Evolutionary conservation across 768 basidiomycete species (phyloP).

Genomic region (Calocybe gangraenosa): DNA sequence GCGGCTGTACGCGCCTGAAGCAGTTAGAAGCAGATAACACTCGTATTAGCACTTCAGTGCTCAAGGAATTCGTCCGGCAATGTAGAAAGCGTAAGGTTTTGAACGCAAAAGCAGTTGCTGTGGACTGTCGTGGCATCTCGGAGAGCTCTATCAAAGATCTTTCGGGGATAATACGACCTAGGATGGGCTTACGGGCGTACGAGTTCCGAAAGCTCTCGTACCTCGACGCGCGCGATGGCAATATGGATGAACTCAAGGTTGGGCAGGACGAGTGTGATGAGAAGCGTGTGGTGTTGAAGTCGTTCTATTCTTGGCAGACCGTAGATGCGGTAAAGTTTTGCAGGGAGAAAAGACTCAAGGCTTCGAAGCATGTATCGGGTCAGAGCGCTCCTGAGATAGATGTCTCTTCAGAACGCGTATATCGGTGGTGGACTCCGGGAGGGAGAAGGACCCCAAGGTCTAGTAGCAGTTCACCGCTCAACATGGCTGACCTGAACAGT

Average conservation of each 20-base stretch:
- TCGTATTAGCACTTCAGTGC: conserved; percentile 52
- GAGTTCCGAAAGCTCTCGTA: conserved; percentile 66
- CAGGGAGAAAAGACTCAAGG: conserved; percentile 64
- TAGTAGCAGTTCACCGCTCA: conserved; percentile 48
- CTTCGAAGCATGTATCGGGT: conserved; percentile 40
- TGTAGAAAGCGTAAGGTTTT: conserved; percentile 40
- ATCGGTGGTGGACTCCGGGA: conserved; percentile 56
- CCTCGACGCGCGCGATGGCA: conserved; percentile 66
- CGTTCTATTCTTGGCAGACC: conserved; percentile 83
- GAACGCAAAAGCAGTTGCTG: conserved; percentile 59
- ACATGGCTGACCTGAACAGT: conserved; percentile 38
- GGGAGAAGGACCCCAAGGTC: conserved; percentile 32
- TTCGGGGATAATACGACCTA: conserved; percentile 52
- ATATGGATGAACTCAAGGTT: conserved; percentile 55
- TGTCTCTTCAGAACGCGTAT: conserved; percentile 17
- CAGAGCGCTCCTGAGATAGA: conserved; percentile 29
- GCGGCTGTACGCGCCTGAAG: conserved; percentile 54
- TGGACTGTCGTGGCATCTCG: conserved; percentile 72
- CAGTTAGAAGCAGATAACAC: conserved; percentile 81
- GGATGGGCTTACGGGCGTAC: conserved; percentile 71
- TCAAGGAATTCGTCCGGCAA: conserved; percentile 65
- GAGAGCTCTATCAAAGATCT: conserved; percentile 65
- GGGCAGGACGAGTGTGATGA: conserved; percentile 84
- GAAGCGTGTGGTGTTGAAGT: conserved; percentile 69
- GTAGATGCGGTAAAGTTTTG: conserved; percentile 71